A percentile compares a stretch with the other conserved stretches of the same genome.
Evolutionary conservation across 495 filamentous ascomycete species (phyloP).

Genomic region (Hypoxylon subgilvum): DNA sequence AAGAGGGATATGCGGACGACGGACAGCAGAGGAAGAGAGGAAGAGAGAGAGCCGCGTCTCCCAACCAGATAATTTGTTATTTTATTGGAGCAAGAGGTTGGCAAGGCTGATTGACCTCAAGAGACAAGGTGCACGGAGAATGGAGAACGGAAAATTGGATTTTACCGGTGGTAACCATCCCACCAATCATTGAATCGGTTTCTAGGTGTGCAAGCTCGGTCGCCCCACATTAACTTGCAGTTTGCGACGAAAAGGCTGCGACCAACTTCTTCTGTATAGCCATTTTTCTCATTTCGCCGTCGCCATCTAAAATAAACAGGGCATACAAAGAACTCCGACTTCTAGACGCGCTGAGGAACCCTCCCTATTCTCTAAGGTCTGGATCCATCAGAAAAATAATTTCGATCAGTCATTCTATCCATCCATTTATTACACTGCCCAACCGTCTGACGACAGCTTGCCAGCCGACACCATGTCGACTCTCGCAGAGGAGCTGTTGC

Average conservation of each 20-base stretch:
- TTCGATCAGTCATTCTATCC: neutral
- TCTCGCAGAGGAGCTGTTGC: constrained; percentile 79
- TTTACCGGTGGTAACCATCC: constrained; percentile 12
- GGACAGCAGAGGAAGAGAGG: neutral
- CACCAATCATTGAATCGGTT: neutral
- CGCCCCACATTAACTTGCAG: constrained; percentile 25
- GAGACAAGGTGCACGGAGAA: neutral
- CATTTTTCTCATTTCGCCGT: constrained; percentile 10
- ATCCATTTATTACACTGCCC: neutral
- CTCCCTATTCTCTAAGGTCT: no score
- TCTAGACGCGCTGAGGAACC: no score
- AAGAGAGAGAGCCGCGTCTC: constrained; percentile 1
- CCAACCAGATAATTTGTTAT: constrained; percentile 2
- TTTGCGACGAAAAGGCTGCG: constrained; percentile 25
- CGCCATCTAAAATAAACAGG: constrained; percentile 11
- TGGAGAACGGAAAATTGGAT: constrained; percentile 7
- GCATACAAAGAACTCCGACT: neutral
- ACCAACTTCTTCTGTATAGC: constrained; percentile 12
- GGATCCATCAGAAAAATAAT: no score
- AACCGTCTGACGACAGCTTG: neutral
- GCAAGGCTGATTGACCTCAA: constrained; percentile 17
- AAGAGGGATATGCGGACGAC: neutral
- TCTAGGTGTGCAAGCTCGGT: neutral
- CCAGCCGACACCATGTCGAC: constrained; percentile 66
- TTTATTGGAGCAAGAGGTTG: constrained; percentile 2